Conservation (phyloP, 2,329 filamentous ascomycete species). For the Phoma sp. region DNA sequence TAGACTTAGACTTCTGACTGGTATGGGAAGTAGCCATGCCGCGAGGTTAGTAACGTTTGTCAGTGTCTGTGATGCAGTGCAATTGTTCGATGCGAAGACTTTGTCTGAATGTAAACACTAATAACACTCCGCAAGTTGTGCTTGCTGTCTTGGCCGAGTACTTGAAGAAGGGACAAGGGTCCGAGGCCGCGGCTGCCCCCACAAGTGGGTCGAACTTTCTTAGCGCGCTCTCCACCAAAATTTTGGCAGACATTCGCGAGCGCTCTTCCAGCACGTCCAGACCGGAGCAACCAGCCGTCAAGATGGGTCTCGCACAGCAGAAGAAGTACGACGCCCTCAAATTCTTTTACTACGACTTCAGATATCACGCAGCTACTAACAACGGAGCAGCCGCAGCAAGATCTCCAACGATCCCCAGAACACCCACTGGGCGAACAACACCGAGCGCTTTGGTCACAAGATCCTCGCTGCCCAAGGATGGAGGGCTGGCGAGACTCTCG, state of each 20-base stretch:
- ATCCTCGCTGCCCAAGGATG: constrained; percentile 90
- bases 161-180: constrained; percentile 1
- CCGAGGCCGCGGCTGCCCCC: background rate
- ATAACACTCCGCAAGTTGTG: no score
- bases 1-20: no score
- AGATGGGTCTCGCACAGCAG: constrained; percentile 72
- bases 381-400: constrained; percentile 63
- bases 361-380: constrained; percentile 17
- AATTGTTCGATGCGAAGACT: no score
- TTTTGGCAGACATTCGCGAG: constrained; percentile 24
- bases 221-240: constrained; percentile 33
- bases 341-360: background rate
- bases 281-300: constrained; percentile 19
- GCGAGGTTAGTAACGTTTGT: constrained; percentile 20
- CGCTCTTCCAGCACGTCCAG: constrained; percentile 11
- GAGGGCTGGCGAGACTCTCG: constrained; percentile 83
- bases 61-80: constrained; percentile 2
- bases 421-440: constrained; percentile 86
- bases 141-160: background rate
- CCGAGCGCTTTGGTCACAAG: constrained; percentile 82
- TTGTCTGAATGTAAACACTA: background rate
- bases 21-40: background rate
- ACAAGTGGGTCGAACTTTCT: constrained; percentile 10
- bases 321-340: constrained; percentile 63
- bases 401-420: constrained; percentile 94